Evolutionary conservation across 148 eudicot genomes (phyloP).

Genomic region (Polygonum aviculare): DNA sequence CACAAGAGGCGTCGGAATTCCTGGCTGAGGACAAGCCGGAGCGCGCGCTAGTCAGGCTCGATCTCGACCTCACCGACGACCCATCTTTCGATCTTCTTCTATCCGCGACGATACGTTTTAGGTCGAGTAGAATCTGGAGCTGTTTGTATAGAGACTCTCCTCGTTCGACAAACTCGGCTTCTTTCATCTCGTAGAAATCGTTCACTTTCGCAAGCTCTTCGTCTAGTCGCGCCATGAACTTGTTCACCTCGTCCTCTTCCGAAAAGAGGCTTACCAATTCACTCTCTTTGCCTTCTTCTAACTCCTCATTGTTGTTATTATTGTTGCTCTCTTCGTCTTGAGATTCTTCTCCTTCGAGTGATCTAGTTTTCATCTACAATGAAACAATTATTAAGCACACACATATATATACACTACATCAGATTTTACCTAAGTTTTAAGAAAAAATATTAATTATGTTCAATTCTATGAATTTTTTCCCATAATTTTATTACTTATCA

Average conservation of each 20-base stretch:
- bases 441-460: too few relatives aligned
- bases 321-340: slow-evolving; percentile 19
- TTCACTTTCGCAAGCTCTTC: slow-evolving; percentile 83
- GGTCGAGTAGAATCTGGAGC: slow-evolving; percentile 50
- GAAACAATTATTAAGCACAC: too few relatives aligned
- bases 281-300: slow-evolving; percentile 30
- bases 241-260: slow-evolving; percentile 72
- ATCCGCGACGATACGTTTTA: slow-evolving; percentile 42
- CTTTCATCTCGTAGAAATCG: slow-evolving; percentile 56
- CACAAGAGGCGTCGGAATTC: slow-evolving; percentile 53
- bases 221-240: slow-evolving; percentile 56
- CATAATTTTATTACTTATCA: too few relatives aligned
- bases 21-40: slow-evolving; percentile 35
- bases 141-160: slow-evolving; percentile 57
- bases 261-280: slow-evolving; percentile 57
- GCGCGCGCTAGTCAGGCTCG: not conserved
- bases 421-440: too few relatives aligned
- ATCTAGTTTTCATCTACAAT: not conserved
- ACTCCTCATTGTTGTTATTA: slow-evolving; percentile 12
- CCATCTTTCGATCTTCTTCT: slow-evolving; percentile 33
- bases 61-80: not conserved
- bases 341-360: not conserved
- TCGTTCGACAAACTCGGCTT: slow-evolving; percentile 57
- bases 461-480: too few relatives aligned
- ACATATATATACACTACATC: too few relatives aligned